Evolutionary conservation across 2,329 filamentous ascomycete genomes (phyloP).

Genomic region (Hypoxylon rubiginosum): DNA sequence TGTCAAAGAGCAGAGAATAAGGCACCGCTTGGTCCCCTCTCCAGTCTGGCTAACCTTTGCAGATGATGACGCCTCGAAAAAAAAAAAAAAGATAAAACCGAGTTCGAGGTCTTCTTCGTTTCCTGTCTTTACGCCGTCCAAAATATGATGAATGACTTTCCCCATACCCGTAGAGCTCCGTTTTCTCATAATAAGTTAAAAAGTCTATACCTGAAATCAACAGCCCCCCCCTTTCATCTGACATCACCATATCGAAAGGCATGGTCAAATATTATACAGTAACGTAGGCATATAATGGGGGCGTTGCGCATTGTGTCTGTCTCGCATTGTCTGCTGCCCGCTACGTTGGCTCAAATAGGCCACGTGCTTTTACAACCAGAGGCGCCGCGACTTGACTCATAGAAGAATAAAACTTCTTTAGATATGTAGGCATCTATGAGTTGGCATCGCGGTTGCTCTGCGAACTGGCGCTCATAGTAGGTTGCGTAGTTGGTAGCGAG

Average conservation of each 20-base stretch:
- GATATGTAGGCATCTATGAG: constrained; percentile 59
- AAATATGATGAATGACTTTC: constrained; percentile 41
- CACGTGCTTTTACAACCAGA: constrained; percentile 26
- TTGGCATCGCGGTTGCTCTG: constrained; percentile 93
- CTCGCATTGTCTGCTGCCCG: constrained; percentile 34
- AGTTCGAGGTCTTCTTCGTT: constrained; percentile 27
- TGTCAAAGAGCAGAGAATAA: constrained; percentile 30
- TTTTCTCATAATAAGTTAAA: constrained; percentile 47
- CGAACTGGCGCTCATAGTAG: constrained; percentile 87
- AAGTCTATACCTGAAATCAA: constrained; percentile 51
- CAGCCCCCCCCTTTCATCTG: constrained; percentile 26
- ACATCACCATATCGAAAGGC: constrained; percentile 38
- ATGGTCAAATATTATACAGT: constrained; percentile 49
- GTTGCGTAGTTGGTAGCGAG: constrained; percentile 75
- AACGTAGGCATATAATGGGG: constrained; percentile 34
- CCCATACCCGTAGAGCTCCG: constrained; percentile 43
- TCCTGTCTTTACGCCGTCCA: constrained; percentile 40
- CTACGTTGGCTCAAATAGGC: constrained; percentile 27
- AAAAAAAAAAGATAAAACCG: not conserved
- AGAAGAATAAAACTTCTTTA: constrained; percentile 5
- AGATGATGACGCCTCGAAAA: constrained; percentile 20
- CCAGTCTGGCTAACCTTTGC: constrained; percentile 14
- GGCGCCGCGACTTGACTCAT: constrained; percentile 16
- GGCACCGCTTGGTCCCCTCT: not conserved
- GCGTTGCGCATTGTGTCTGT: constrained; percentile 28